Evolutionary conservation across 2,329 filamentous ascomycete genomes (phyloP).

Genomic region (Arthroderma uncinatum): DNA sequence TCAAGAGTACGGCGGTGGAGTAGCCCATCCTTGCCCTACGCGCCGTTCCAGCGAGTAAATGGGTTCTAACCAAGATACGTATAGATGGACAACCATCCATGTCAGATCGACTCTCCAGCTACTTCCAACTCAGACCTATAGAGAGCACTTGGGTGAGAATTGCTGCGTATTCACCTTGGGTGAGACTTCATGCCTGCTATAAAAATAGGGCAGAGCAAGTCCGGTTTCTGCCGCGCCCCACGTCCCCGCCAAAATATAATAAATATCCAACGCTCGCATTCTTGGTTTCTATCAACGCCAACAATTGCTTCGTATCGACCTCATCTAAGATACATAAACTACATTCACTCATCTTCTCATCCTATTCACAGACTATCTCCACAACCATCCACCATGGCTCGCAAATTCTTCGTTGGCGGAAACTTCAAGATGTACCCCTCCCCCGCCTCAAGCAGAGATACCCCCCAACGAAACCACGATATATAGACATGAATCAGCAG

Average conservation of each 20-base stretch:
- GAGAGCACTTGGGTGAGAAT: not conserved
- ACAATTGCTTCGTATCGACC: not conserved
- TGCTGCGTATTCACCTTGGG: not conserved
- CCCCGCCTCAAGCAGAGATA: constrained; percentile 21
- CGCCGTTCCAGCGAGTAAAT: not conserved
- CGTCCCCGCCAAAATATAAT: not conserved
- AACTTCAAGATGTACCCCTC: constrained; percentile 90
- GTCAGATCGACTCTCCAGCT: not conserved
- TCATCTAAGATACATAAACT: not conserved
- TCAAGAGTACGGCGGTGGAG: not conserved
- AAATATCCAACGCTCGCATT: not conserved
- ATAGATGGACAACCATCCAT: not conserved
- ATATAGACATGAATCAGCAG: constrained; percentile 3
- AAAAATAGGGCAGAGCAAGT: not conserved
- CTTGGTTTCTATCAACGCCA: not conserved
- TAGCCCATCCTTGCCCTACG: too few species aligned
- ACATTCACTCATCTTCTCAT: not conserved
- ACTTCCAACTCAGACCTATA: not conserved
- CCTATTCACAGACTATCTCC: not conserved
- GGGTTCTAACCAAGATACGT: not conserved
- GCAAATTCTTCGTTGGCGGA: constrained; percentile 93
- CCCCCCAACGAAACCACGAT: constrained; percentile 9
- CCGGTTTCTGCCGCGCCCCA: constrained; percentile 3
- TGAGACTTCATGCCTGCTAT: not conserved
- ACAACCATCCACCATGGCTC: constrained; percentile 55